Conservation (phyloP, 2,329 filamentous ascomycete genomes). For the Colletotrichum tofieldiae region DNA sequence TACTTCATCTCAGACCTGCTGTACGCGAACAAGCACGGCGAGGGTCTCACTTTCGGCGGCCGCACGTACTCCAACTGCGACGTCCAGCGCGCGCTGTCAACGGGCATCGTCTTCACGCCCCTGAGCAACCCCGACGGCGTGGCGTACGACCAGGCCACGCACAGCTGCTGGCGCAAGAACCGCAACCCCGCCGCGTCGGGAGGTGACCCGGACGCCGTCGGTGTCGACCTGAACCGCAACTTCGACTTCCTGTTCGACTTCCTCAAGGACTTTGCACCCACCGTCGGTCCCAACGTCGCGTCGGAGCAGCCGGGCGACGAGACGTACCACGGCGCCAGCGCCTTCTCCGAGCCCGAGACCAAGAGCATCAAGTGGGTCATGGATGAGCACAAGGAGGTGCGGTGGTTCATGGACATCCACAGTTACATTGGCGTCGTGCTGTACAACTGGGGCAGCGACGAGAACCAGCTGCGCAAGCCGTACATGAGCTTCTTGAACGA, state of each 20-base stretch:
- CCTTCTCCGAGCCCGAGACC: slow-evolving; percentile 71
- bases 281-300: slow-evolving; percentile 57
- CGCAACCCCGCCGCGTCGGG: slow-evolving; percentile 60
- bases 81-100: slow-evolving; percentile 65
- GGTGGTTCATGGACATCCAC: slow-evolving; percentile 74
- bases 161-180: slow-evolving; percentile 71
- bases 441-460: slow-evolving; percentile 72
- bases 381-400: slow-evolving; percentile 63
- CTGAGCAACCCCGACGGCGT: slow-evolving; percentile 69
- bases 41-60: slow-evolving; percentile 67
- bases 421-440: slow-evolving; percentile 63
- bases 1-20: slow-evolving; percentile 73
- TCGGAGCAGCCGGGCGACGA: slow-evolving; percentile 61
- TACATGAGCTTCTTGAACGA: slow-evolving; percentile 68
- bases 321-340: slow-evolving; percentile 65
- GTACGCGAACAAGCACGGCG: slow-evolving; percentile 64
- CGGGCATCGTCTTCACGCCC: slow-evolving; percentile 68
- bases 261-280: slow-evolving; percentile 58
- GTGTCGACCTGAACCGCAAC: slow-evolving; percentile 71
- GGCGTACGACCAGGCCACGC: slow-evolving; percentile 66
- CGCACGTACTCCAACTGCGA: slow-evolving; percentile 67
- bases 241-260: slow-evolving; percentile 73
- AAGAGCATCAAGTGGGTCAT: slow-evolving; percentile 68
- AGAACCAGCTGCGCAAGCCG: slow-evolving; percentile 62
- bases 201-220: slow-evolving; percentile 53